phyloP scores from a whole-genome alignment of 768 basidiomycete species.

The Lactarius tabidus region DNA sequence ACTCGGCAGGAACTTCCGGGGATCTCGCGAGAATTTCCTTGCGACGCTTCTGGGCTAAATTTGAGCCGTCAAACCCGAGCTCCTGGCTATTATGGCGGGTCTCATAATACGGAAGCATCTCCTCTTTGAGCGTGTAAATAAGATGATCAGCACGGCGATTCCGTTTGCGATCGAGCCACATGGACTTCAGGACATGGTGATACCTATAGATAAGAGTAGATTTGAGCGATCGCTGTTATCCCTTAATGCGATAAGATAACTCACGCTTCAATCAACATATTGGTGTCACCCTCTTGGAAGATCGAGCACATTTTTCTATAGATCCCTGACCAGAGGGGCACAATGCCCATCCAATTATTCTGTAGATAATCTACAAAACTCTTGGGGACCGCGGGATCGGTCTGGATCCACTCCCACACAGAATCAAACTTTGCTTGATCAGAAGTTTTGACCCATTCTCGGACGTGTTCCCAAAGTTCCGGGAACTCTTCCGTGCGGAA shows the following conservation, averaged over 20 bases:
- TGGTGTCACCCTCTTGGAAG: neutral
- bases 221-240: no score
- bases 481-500: no score
- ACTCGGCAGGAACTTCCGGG: no score
- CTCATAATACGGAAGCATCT: neutral
- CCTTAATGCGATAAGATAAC: neutral
- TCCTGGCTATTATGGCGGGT: neutral
- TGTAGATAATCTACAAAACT: neutral
- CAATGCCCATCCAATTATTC: neutral
- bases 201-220: no score
- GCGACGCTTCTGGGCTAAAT: neutral
- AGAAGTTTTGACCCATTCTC: no score
- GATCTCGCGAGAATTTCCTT: no score
- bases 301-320: neutral
- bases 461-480: no score
- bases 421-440: no score
- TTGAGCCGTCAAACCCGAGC: neutral
- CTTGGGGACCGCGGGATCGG: neutral
- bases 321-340: neutral
- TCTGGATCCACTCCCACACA: no score
- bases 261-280: neutral
- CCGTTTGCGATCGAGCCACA: neutral
- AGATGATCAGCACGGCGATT: neutral
- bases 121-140: neutral
- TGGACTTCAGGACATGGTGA: neutral